Conservation (phyloP, 2,329 filamentous ascomycete genomes). For the Penicillium sp. region DNA sequence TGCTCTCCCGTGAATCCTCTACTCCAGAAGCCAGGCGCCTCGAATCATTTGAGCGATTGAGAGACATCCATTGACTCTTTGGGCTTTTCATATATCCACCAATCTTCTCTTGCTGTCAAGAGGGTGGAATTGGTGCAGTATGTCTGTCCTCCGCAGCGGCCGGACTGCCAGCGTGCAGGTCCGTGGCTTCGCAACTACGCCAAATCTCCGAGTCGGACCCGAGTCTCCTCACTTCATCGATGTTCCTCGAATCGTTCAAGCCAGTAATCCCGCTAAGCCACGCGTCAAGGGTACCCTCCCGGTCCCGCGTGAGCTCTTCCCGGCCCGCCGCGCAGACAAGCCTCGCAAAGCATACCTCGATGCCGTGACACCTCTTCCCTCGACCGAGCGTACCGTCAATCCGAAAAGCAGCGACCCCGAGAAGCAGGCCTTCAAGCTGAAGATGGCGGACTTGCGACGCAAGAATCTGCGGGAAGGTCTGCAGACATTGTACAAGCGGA, state of each 20-base stretch:
- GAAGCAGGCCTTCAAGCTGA: slow-evolving; percentile 66
- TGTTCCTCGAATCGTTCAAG: slow-evolving; percentile 75
- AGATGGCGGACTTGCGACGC: slow-evolving; percentile 72
- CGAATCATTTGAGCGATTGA: slow-evolving; percentile 9
- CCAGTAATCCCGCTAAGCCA: slow-evolving; percentile 54
- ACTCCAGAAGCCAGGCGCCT: slow-evolving; percentile 14
- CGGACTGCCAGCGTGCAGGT: slow-evolving; percentile 40
- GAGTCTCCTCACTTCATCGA: slow-evolving; percentile 88
- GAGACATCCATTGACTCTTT: slow-evolving; percentile 3
- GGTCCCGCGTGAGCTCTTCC: slow-evolving; percentile 79
- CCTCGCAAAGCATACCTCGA: slow-evolving; percentile 62
- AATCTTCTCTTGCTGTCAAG: neutral
- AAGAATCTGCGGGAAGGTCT: slow-evolving; percentile 73
- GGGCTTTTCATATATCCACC: neutral
- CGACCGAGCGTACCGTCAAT: slow-evolving; percentile 34
- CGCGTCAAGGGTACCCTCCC: slow-evolving; percentile 77
- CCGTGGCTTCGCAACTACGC: slow-evolving; percentile 43
- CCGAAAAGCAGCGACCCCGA: slow-evolving; percentile 48
- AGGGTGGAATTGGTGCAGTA: slow-evolving; percentile 21
- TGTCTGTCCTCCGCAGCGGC: slow-evolving; percentile 43
- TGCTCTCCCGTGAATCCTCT: slow-evolving; percentile 26
- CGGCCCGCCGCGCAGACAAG: slow-evolving; percentile 62
- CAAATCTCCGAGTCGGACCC: slow-evolving; percentile 54
- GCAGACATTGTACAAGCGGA: slow-evolving; percentile 67
- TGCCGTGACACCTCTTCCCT: slow-evolving; percentile 60